phyloP scores from a whole-genome alignment of 1,139 yeast species.

The Saccharomycopsis hybrid region DNA sequence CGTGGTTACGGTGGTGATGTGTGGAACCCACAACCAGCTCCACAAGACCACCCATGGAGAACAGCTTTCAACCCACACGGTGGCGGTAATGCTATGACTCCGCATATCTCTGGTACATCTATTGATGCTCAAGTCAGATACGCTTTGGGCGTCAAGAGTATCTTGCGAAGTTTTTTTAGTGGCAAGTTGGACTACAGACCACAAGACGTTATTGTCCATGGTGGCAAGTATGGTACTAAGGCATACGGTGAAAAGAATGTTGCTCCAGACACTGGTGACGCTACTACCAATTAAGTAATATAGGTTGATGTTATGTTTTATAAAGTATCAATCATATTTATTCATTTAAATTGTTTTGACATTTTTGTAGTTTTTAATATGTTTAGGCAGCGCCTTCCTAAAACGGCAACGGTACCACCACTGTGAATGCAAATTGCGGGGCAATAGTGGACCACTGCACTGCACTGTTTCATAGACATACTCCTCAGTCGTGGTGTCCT shows the following conservation, averaged over 20 bases:
- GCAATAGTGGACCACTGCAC: no score
- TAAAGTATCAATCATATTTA: no score
- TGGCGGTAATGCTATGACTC: slow-evolving; percentile 82
- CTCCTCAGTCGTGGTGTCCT: no score
- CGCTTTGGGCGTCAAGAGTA: slow-evolving; percentile 60
- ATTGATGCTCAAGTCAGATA: slow-evolving; percentile 76
- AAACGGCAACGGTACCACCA: no score
- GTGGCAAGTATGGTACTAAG: slow-evolving; percentile 69
- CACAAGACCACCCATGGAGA: slow-evolving; percentile 74
- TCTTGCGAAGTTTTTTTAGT: slow-evolving; percentile 56
- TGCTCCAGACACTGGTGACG: no score
- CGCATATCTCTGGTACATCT: slow-evolving; percentile 76
- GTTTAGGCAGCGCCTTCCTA: no score
- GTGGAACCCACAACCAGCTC: slow-evolving; percentile 80
- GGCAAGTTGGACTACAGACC: slow-evolving; percentile 64
- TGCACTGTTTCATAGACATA: no score
- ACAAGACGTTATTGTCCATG: slow-evolving; percentile 63
- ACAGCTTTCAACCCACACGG: slow-evolving; percentile 56
- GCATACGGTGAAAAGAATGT: slow-evolving; percentile 47
- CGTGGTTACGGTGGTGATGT: slow-evolving; percentile 76
- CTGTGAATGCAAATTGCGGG: no score
- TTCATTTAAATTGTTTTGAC: no score
- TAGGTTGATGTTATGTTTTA: no score
- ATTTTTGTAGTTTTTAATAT: no score
- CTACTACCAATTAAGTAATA: no score